Base-by-base conservation (phyloP, 2,329 filamentous ascomycete genomes). In the Periconia sp. region DNA sequence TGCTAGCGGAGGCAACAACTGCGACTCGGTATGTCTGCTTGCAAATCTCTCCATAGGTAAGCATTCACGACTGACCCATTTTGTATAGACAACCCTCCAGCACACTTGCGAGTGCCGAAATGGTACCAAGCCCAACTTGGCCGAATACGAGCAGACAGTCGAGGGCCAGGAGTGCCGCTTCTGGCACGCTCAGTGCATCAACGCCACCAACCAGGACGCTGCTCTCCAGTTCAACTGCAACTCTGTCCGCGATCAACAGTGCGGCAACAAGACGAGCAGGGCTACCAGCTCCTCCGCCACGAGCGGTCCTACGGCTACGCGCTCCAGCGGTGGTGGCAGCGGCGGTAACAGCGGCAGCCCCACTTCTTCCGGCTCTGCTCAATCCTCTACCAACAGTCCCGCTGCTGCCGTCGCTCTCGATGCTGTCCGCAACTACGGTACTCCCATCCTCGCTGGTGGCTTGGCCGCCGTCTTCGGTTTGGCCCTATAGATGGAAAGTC, bases 51-150 rank as follows among this genome's bases (percentile, higher is more conserved):
- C 14, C 15, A 17, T 30, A n/a, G n/a, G n/a, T n/a, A n/a, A n/a
- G n/a, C 2, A 17, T 14, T 2, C 13, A 30, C 31, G 44, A 52
- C 67, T 72, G 58, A 74, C 56, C 41, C 19, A 43, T 23, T 40
- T 49, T 60, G 56, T 47, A 30, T 64, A 84, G 82, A 59, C 53
- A 43, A 75, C 76, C 17, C 77, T 88, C 55, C 70, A 70, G 33
- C 88, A 78, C 76, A 76, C 66, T 53, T 89, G 86, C 74, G 74
- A 76, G 47, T 89, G 86, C 77, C 45, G 49, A 58, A 81, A 85
- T 68, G 80, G 79, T 59, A 80, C 77, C 41, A 68, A 70, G 8
- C 83, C 84, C 60, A 79, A 85, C 65, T 78, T 86, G 62, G 69
- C 75, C 55, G 74, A 77, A 61, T 89, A 86, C 74, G 62, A 72